phyloP scores from a whole-genome alignment of 2,329 filamentous ascomycete genomes.

The Botryotinia convoluta region DNA sequence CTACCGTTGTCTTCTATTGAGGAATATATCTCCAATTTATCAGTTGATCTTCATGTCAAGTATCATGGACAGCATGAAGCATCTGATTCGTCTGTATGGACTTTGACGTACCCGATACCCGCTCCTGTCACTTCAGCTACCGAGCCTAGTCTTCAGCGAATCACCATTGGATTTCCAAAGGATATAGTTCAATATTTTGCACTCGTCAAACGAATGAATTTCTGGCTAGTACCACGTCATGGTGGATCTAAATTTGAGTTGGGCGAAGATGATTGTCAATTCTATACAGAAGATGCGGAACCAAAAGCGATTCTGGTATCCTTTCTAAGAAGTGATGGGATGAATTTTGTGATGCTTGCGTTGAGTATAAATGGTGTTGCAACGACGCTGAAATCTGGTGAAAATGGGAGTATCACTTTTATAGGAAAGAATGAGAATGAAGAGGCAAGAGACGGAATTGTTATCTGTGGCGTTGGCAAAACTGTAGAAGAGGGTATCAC shows the following conservation, averaged over 20 bases:
- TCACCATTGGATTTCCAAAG: not conserved
- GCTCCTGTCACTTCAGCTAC: not conserved
- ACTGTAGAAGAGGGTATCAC: conserved; percentile 20
- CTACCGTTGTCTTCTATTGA: not conserved
- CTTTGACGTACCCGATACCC: not conserved
- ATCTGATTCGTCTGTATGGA: not conserved
- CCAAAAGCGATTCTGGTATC: conserved; percentile 22
- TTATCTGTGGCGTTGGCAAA: conserved; percentile 19
- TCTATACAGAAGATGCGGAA: not conserved
- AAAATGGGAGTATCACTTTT: conserved; percentile 13
- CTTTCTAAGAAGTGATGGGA: conserved; percentile 20
- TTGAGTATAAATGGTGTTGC: conserved; percentile 22
- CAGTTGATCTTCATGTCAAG: not conserved
- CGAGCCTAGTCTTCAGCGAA: not conserved
- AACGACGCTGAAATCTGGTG: conserved; percentile 15
- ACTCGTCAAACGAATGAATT: conserved; percentile 7
- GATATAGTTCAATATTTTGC: conserved; percentile 6
- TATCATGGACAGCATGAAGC: not conserved
- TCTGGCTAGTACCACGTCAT: conserved; percentile 13
- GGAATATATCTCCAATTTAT: not conserved
- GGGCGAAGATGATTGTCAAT: not conserved
- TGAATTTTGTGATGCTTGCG: conserved; percentile 22
- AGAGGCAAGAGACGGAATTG: not conserved
- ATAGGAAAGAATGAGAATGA: conserved; percentile 20
- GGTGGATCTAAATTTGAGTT: not conserved